Base-by-base conservation (phyloP, 345 rosid genomes). In the Aquilaria malaccensis region DNA sequence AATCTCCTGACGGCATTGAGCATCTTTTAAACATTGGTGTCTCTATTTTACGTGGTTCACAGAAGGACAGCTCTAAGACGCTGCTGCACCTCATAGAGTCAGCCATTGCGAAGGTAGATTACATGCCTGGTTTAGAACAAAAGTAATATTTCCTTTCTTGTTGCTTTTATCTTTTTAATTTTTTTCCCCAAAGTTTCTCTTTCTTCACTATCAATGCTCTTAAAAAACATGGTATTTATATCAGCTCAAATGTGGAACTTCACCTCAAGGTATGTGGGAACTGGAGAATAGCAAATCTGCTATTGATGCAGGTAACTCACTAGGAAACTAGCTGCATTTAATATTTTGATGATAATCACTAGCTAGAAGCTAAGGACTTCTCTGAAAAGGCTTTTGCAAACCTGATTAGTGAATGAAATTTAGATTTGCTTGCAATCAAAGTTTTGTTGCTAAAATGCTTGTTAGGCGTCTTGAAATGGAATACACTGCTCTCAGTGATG, bases 161-260 rank as follows among this genome's bases (percentile, higher is more conserved):
- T 22, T 37, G 43, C 43, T 37, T 5, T 9, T 37, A 3, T 7
- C 43, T 37, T 37, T 37, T 37, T 9, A 4, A 37, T 37, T 37
- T 37, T 37, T 69, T 58, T 63, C 2, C 15, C 41, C 32, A 69
- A 50, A 37, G 50, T 22, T 60, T 12, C 12, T 45, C 41, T 10
- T 56, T 61, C 9, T 56, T 30, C 51, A 11, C 37, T 13, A 29
- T 45, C 29, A 30, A 52, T 7, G 43, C 46, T 68, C 68, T 66
- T 66, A 57, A 66, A 60, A 53, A 47, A 48, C 63, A 33, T 76
- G 69, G 62, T 72, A 41, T 66, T 70, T 58, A 57, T 46, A 46
- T 67, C 88, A 89, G 93, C 79, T 86, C 52, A 80, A 80, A 72
- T 37, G 70, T 30, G 85, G 88, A 58, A 60, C 71, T 55, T 60